Evolutionary conservation across 306 rosid species (phyloP).

Genomic region (Clitoria ternatea): DNA sequence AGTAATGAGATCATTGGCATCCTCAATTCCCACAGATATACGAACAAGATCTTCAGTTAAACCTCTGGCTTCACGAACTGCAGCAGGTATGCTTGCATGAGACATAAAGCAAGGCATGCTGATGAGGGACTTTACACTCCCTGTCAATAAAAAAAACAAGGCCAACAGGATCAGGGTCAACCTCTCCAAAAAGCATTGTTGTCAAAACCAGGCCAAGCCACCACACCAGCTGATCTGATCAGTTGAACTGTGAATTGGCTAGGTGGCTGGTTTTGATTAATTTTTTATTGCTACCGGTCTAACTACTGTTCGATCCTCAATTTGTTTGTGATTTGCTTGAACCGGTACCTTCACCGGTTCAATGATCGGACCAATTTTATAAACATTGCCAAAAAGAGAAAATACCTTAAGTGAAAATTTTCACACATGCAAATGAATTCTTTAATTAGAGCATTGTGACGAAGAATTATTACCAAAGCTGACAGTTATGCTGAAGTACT

Average conservation of each 20-base stretch:
- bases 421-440: no score
- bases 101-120: conserved; percentile 61
- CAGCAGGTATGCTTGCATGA: conserved; percentile 81
- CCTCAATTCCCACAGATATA: conserved; percentile 85
- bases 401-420: no score
- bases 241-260: no score
- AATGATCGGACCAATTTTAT: no score
- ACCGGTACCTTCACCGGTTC: no score
- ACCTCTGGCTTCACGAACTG: conserved; percentile 78
- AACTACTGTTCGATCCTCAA: no score
- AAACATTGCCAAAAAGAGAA: no score
- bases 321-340: no score
- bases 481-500: conserved; percentile 87
- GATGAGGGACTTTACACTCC: conserved; percentile 89
- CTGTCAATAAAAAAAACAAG: conserved; percentile 32
- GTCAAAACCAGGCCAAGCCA: no score
- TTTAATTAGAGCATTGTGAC: neutral
- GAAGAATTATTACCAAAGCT: conserved; percentile 71
- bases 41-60: conserved; percentile 67
- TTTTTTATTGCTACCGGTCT: no score
- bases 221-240: no score
- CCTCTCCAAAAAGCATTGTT: neutral
- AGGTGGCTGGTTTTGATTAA: no score
- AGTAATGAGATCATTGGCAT: conserved; percentile 68
- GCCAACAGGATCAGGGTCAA: neutral